Base-by-base conservation (phyloP, 495 filamentous ascomycete genomes). In the Penicillium verhagenii region DNA sequence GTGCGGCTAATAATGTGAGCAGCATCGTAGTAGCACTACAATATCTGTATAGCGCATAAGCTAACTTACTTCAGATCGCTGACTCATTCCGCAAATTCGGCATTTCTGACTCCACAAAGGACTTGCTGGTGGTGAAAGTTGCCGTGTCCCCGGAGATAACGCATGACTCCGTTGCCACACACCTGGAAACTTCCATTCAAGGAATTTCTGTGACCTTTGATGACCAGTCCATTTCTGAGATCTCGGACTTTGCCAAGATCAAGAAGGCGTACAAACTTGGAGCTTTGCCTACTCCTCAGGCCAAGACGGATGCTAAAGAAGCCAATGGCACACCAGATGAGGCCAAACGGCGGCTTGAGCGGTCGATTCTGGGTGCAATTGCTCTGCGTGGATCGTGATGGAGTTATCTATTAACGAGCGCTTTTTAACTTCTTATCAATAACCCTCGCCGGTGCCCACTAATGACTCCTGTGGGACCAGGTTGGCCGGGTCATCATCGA, bases 31-130 rank as follows among this genome's bases (percentile, higher is more conserved):
- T n/a, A 26, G 2, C 19, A 18, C 19, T 45, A 7, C 20, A 23
- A 21, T 35, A 25, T 39, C 26, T 11, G 48, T 33, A 9, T 26
- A 31, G 7, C 16, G 33, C 16, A 21, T 14, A 38, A 46, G 52
- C 70, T 72, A 56, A 77, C 58, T 28, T 23, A 21, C 19, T n/a
- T 33, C 63, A 96, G 92, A 97, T 98, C 61, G 81, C 91, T 38
- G 91, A 96, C 59, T 86, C 91, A 5, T 96, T 96, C 72, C 85
- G 90, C 23, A 85, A 86, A 51, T 95, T 94, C 64, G 94, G 94
- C 39, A 86, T 97, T 52, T 66, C 78, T 2, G 81, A 89, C 25
- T 74, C 74, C 14, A 96, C 88, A 6, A 83, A 79, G 25, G 68
- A 82, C 57, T 69, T 98, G 14, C 72, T 96, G 46, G 82, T 88